A percentile compares a stretch with the other conserved stretches of the same genome.
Evolutionary conservation across 164 flowering plant species (phyloP).

Genomic region (Tetracentron sinense): DNA sequence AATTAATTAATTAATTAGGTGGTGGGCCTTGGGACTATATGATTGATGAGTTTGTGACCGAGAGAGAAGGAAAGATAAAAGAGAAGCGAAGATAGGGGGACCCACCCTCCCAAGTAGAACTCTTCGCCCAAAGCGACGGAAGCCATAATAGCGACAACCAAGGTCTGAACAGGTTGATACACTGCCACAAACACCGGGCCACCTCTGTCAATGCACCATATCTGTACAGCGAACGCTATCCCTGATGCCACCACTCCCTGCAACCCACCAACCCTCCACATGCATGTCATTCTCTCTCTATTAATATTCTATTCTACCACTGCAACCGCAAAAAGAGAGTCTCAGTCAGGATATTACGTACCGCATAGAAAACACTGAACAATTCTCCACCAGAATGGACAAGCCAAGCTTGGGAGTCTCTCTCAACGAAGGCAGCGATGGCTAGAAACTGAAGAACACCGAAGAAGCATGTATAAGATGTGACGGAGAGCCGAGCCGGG

Average conservation of each 20-base stretch:
- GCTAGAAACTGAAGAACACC: slow-evolving; percentile 81
- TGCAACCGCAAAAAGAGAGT: too few relatives aligned
- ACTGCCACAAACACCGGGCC: slow-evolving; percentile 99
- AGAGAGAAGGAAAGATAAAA: neutral
- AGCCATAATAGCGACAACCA: slow-evolving; percentile 94
- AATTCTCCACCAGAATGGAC: slow-evolving; percentile 76
- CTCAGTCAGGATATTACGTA: too few relatives aligned
- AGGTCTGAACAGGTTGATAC: slow-evolving; percentile 97
- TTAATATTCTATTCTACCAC: too few relatives aligned
- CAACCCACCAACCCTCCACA: slow-evolving; percentile 6
- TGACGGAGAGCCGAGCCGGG: slow-evolving; percentile 92
- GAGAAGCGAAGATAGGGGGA: neutral
- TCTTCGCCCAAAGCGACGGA: slow-evolving; percentile 87
- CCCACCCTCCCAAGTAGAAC: slow-evolving; percentile 95
- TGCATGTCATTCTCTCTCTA: too few relatives aligned
- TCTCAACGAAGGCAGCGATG: slow-evolving; percentile 68
- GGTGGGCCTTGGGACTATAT: neutral
- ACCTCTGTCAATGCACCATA: slow-evolving; percentile 99
- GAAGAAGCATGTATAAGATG: slow-evolving; percentile 92
- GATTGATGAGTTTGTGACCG: neutral
- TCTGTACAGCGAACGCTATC: slow-evolving; percentile 97
- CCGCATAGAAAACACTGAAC: slow-evolving; percentile 91
- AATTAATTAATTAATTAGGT: neutral
- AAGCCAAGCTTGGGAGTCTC: slow-evolving; percentile 68
- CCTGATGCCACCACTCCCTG: slow-evolving; percentile 99